These are phyloP conservation scores for Medicago ruthenica DNA, from an alignment of 306 rosid genomes.

Conservation along the genomic window DNA sequence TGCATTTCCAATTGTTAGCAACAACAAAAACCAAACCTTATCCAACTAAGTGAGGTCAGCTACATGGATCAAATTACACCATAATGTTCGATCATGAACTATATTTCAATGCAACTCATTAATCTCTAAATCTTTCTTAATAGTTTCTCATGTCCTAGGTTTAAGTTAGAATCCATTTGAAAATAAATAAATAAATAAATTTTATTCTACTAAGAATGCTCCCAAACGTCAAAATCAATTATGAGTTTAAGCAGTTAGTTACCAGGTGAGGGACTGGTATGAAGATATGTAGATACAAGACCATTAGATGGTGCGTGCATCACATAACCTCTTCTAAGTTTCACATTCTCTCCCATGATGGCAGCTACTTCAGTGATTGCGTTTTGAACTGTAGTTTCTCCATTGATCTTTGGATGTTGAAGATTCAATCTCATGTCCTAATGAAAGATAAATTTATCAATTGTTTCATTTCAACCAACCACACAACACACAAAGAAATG, in stretches of 20 bases:
- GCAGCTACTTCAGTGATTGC: constrained; percentile 94
- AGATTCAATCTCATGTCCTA: constrained; percentile 74
- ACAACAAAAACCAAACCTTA: no score
- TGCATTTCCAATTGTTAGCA: no score
- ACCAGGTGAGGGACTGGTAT: constrained; percentile 91
- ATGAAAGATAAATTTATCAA: neutral
- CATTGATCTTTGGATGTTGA: constrained; percentile 80
- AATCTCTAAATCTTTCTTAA: no score
- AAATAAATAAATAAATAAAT: no score
- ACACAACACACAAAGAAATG: neutral
- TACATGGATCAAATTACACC: no score
- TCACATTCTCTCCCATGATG: constrained; percentile 91
- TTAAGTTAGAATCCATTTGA: no score
- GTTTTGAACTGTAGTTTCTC: constrained; percentile 72
- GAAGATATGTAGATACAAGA: constrained; percentile 84
- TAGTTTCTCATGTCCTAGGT: neutral
- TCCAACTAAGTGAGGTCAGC: no score
- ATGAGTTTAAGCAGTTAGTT: neutral
- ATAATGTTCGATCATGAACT: no score
- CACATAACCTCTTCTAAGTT: constrained; percentile 69
- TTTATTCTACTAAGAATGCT: no score
- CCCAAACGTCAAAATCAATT: neutral
- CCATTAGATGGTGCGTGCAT: constrained; percentile 65
- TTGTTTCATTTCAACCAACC: constrained; percentile 22
- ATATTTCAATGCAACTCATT: no score